These are phyloP conservation scores for Veloboletus limbatus DNA, from an alignment of 1,284 basidiomycete species.

Conservation along the genomic window DNA sequence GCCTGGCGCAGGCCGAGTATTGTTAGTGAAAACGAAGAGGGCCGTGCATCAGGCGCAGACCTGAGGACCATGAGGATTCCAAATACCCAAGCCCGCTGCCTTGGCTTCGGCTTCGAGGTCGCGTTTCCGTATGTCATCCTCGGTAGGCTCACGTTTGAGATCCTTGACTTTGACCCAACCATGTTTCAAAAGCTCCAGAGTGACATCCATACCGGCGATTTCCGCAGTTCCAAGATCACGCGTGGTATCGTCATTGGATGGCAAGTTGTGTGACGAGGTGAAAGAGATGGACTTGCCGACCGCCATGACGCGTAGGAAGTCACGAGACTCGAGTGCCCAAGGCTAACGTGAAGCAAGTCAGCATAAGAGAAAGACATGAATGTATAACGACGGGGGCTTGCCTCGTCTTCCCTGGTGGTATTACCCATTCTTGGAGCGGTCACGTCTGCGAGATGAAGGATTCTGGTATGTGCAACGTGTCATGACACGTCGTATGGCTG, in stretches of 20 bases:
- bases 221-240: constrained; percentile 78
- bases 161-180: constrained; percentile 96
- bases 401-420: constrained; percentile 83
- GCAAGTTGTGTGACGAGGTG: constrained; percentile 70
- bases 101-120: constrained; percentile 82
- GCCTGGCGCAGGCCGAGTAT: constrained; percentile 45
- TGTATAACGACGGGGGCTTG: constrained; percentile 31
- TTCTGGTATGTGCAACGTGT: constrained; percentile 44
- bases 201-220: constrained; percentile 69
- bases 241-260: constrained; percentile 63
- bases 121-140: constrained; percentile 73
- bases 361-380: not conserved
- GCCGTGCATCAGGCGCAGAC: constrained; percentile 38
- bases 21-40: constrained; percentile 3
- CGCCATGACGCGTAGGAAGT: constrained; percentile 80
- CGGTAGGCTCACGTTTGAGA: constrained; percentile 69
- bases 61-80: constrained; percentile 83
- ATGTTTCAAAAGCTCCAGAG: constrained; percentile 73
- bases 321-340: constrained; percentile 91
- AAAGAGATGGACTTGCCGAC: constrained; percentile 91
- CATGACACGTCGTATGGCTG: constrained; percentile 8
- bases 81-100: constrained; percentile 75
- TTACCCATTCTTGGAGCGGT: constrained; percentile 80
- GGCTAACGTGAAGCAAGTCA: constrained; percentile 46
- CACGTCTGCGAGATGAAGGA: constrained; percentile 85